phyloP scores from a whole-genome alignment of 2,329 filamentous ascomycete genomes.

The Aureobasidium mangrovei region DNA sequence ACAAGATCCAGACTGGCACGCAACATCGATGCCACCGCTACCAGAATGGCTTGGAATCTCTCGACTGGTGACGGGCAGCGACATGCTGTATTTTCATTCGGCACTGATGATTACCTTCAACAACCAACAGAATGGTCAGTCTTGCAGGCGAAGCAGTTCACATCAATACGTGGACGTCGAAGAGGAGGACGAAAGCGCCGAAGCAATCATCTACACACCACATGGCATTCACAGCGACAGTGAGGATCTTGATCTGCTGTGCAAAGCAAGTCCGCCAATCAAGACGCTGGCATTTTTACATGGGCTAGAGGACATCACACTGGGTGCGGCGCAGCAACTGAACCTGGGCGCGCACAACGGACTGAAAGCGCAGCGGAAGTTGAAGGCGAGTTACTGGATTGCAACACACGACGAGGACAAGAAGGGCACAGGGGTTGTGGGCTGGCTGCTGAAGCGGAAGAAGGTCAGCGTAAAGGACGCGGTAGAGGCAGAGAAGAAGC shows the following conservation, averaged over 20 bases:
- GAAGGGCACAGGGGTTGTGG: conserved; percentile 48
- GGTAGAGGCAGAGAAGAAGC: conserved; percentile 37
- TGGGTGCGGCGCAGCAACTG: conserved; percentile 42
- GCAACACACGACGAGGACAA: conserved; percentile 59
- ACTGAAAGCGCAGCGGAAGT: conserved; percentile 44
- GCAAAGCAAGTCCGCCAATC: conserved; percentile 38
- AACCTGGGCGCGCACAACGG: conserved; percentile 58
- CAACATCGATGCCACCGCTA: conserved; percentile 37
- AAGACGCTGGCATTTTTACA: conserved; percentile 52
- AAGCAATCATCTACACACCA: conserved; percentile 56
- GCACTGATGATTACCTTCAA: conserved; percentile 52
- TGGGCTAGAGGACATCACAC: conserved; percentile 54
- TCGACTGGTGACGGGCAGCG: conserved; percentile 45
- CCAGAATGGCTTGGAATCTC: conserved; percentile 55
- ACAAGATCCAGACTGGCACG: conserved; percentile 36
- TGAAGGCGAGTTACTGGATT: conserved; percentile 54
- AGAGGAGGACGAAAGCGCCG: conserved; percentile 31
- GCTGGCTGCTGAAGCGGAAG: conserved; percentile 38
- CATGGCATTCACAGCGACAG: conserved; percentile 48
- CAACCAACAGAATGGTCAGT: conserved; percentile 18
- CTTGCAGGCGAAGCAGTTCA: conserved; percentile 23
- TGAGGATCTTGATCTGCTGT: conserved; percentile 35
- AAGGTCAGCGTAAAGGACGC: conserved; percentile 39
- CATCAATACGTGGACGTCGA: conserved; percentile 16
- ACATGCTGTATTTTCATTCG: conserved; percentile 53